Percentiles rank a stretch among this genome's conserved stretches.
Conservation (phyloP, 2,329 filamentous ascomycete species). For the Penicillium brevicompactum region DNA sequence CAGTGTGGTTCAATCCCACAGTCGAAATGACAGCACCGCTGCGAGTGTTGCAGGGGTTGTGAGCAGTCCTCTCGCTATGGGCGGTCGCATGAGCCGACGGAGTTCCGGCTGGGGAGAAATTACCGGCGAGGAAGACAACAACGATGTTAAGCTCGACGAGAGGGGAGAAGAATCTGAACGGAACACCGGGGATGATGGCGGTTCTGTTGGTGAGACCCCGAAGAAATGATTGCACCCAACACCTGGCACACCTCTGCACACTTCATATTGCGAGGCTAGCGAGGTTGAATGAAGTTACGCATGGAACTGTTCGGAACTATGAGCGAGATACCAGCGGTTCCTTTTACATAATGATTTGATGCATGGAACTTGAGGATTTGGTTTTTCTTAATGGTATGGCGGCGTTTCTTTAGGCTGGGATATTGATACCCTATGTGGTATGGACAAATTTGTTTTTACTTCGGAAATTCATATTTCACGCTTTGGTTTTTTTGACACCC, state of each 20-base stretch:
- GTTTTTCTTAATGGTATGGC: constrained; percentile 14
- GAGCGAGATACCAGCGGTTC: constrained; percentile 6
- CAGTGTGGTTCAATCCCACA: constrained; percentile 76
- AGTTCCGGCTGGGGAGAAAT: constrained; percentile 51
- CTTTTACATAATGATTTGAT: constrained; percentile 25
- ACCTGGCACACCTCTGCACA: not conserved
- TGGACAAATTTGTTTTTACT: constrained; percentile 16
- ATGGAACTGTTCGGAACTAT: constrained; percentile 4
- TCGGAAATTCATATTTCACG: constrained; percentile 10
- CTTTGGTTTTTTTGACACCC: constrained; percentile 13
- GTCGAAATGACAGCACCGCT: constrained; percentile 77
- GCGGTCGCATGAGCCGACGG: constrained; percentile 44
- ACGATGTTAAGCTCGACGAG: constrained; percentile 31
- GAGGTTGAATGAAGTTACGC: constrained; percentile 20
- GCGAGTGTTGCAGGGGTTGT: constrained; percentile 67
- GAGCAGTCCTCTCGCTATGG: constrained; percentile 60
- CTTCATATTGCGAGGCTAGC: constrained; percentile 1
- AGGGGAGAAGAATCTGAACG: constrained; percentile 37
- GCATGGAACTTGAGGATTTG: constrained; percentile 16
- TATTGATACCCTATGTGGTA: constrained; percentile 27
- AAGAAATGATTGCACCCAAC: constrained; percentile 8
- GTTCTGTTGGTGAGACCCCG: constrained; percentile 14
- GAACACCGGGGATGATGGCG: constrained; percentile 22
- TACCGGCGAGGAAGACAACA: constrained; percentile 39
- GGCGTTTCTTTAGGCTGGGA: constrained; percentile 16